Evolutionary conservation across 768 basidiomycete genomes (phyloP).

Genomic region (Tricholoma matsutake): DNA sequence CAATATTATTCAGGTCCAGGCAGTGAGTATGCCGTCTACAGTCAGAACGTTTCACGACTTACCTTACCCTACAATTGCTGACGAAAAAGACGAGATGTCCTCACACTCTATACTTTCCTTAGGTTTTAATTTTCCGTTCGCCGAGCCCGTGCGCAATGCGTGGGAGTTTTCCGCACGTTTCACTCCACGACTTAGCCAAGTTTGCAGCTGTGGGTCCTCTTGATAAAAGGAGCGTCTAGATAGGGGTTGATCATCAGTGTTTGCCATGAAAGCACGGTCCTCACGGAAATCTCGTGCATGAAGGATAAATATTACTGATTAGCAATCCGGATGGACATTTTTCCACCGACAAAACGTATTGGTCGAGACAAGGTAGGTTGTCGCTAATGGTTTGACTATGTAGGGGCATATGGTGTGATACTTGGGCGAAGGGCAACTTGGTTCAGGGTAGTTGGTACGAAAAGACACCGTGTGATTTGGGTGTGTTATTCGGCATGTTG

Average conservation of each 20-base stretch:
- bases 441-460: too few relatives aligned
- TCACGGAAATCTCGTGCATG: too few relatives aligned
- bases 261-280: too few relatives aligned
- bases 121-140: not conserved
- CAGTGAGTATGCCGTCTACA: not conserved
- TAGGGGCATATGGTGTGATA: too few relatives aligned
- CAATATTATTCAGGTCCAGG: not conserved
- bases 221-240: not conserved
- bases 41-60: not conserved
- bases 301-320: too few relatives aligned
- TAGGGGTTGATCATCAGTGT: not conserved
- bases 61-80: not conserved
- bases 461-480: too few relatives aligned
- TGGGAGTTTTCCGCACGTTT: not conserved
- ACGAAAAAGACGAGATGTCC: not conserved
- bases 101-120: not conserved
- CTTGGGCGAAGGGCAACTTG: too few relatives aligned
- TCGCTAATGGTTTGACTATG: not conserved
- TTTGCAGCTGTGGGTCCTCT: not conserved
- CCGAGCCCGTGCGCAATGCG: too few relatives aligned
- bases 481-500: not conserved
- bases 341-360: too few relatives aligned
- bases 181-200: not conserved
- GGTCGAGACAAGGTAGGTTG: not conserved
- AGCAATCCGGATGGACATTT: too few relatives aligned